Evolutionary conservation across 139 green algal genomes (phyloP).

Genomic region (Zygnema circumcarinatum): DNA sequence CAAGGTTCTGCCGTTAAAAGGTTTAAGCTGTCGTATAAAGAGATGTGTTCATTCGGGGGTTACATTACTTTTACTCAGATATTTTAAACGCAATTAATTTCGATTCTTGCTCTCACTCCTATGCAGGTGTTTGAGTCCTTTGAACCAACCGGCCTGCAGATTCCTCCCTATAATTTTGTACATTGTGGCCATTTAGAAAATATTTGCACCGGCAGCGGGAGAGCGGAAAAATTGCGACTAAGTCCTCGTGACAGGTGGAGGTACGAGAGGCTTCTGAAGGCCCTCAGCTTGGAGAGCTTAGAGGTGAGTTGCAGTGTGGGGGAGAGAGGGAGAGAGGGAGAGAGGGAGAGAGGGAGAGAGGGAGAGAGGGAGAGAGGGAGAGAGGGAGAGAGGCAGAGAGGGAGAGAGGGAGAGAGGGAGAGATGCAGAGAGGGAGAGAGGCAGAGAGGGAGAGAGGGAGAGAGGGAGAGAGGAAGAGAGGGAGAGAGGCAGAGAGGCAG

Average conservation of each 20-base stretch:
- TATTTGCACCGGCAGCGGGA: too few species aligned
- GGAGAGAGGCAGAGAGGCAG: neutral
- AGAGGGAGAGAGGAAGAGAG: neutral
- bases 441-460: neutral
- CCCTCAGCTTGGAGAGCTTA: neutral
- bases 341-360: neutral
- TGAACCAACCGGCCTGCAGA: neutral
- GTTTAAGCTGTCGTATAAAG: too few species aligned
- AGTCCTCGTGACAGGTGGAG: neutral
- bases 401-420: too few species aligned
- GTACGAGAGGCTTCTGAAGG: constrained; percentile 2
- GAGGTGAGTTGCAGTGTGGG: neutral
- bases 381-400: too few species aligned
- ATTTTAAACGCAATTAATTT: too few species aligned
- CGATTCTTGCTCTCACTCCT: neutral
- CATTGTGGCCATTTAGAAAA: constrained; percentile 23
- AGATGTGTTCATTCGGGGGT: too few species aligned
- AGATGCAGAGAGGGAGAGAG: neutral
- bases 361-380: too few species aligned
- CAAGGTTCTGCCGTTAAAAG: too few species aligned
- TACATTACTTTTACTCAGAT: too few species aligned
- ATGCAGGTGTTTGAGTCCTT: constrained; percentile 11
- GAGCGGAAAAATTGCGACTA: neutral
- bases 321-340: neutral
- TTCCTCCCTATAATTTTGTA: constrained; percentile 23